Evolutionary conservation across 2,329 filamentous ascomycete species (phyloP), one percentile per base, ranked within the genome.

Genomic region (Neoascochyta sp.): DNA sequence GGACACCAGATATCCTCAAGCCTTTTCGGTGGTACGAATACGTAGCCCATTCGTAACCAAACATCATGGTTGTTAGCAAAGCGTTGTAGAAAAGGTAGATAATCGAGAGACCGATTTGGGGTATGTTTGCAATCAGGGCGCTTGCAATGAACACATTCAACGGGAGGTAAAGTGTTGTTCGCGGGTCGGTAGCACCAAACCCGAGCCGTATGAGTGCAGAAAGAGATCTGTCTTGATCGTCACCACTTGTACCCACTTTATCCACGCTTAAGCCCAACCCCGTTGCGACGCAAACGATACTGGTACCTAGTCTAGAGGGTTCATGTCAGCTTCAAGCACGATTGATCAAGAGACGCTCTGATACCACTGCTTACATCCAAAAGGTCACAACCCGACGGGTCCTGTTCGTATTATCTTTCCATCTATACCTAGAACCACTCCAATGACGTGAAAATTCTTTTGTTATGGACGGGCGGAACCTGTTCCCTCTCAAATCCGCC

Each of bases 61-160:
- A 43, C 0, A 70, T 55, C 54, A 74, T 71, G 6, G 48, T 55
- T 1, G 68, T 76, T 14, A 69, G 48, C 7, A 72, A 48, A 7
- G 53, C 51, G 39, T 73, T 73, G 47, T 64, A 66, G 3, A 57
- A 45, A 7, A 71, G 52, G 41, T 74, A 73, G 1, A 71, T 16
- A 10, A 69, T 41, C 0, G 67, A 70, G 1, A 72, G 35, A n/a
- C 73, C 36, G 0, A 69, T 35, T 40, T 75, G 71, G 3, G 70
- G 68, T 1, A 56, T 28, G 41, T 75, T 75, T 23, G 65, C 66
- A 0, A 72, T 14, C 5, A 73, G 40, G 0, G 59, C 48, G 13
- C 29, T 33, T 34, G 10, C 13, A 13, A 18, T 38, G 6, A 2
- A 41, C 20, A 3, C 26, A 37, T 12, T 9, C 12, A 11, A 25